Base-by-base conservation (phyloP, 805 yeast species). In the Cyberlindnera samutprakarnensis region DNA sequence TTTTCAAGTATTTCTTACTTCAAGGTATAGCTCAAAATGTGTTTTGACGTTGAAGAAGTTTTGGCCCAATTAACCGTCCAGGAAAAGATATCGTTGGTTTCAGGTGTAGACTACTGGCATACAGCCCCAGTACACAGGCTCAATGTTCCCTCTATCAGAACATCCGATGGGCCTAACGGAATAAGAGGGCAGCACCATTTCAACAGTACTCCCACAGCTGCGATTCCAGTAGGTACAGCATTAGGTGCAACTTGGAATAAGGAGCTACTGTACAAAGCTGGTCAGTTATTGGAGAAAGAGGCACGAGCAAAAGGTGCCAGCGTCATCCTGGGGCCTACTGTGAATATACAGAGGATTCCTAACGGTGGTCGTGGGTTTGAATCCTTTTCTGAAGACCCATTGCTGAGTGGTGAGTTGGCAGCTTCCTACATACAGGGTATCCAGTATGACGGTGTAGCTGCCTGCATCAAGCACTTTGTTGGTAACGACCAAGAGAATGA, bases 161-260 rank as follows among this genome's bases (percentile, higher is more conserved):
- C 66, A 8, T 54, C 66, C 4, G 80, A 74, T 42, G 81, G 81
- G 6, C 81, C 81, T 16, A 74, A 74, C 45, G 81, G 81, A 30
- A 61, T 72, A 24, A 60, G 80, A 41, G 79, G 79, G 5, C 67
- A 69, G 14, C 60, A 55, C 21, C 70, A 71, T 41, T 68, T 70
- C 46, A 60, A 68, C 37, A 56, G 68, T 7, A 58, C 61, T 11
- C 75, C 75, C 2, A 57, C 77, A 16, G 75, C 72, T 31, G 68
- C 76, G 44, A 63, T 75, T 42, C 76, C 79, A 2, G 68, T 72
- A 38, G 79, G 78, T 5, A 70, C 79, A 3, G 78, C 67, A 1
- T 46, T 75, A 46, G 79, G 70, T 1, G 51, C 79, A 4, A 64
- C 78, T 7, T 74, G 66, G 57, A 64, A 73, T 54, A 62, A 61